Percentiles rank a stretch among this genome's conserved stretches.
phyloP scores from a whole-genome alignment of 2,329 filamentous ascomycete genomes.

The Fusarium devonianum region DNA sequence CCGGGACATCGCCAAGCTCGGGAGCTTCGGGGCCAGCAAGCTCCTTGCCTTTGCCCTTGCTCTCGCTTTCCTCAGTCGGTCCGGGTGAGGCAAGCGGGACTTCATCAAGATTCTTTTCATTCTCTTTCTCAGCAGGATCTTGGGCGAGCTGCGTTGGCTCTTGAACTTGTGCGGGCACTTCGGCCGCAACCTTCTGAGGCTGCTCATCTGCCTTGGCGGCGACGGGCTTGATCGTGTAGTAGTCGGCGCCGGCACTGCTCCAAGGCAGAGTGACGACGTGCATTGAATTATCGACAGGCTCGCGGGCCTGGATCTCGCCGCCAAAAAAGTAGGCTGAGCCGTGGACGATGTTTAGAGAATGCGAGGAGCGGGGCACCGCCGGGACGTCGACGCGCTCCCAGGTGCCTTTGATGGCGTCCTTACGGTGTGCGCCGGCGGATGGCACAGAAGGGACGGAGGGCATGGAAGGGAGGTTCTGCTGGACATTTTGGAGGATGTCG shows the following conservation, averaged over 20 bases:
- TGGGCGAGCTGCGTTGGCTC: constrained; percentile 38
- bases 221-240: constrained; percentile 62
- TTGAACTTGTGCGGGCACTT: constrained; percentile 14
- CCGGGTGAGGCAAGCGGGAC: constrained; percentile 48
- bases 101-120: constrained; percentile 51
- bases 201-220: constrained; percentile 47
- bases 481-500: constrained; percentile 59
- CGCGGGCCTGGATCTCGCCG: constrained; percentile 71
- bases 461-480: constrained; percentile 53
- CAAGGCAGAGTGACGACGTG: constrained; percentile 69
- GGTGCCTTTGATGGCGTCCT: constrained; percentile 59
- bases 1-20: constrained; percentile 60
- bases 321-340: constrained; percentile 74
- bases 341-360: constrained; percentile 68
- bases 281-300: constrained; percentile 76
- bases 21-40: constrained; percentile 39
- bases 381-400: constrained; percentile 66
- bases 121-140: constrained; percentile 25
- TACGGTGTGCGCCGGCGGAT: constrained; percentile 30
- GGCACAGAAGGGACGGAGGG: constrained; percentile 48
- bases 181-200: constrained; percentile 21
- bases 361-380: constrained; percentile 74
- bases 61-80: constrained; percentile 31
- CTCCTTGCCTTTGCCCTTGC: constrained; percentile 52
- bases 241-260: constrained; percentile 65